Evolutionary conservation across 371 early-diverging fungal genomes (phyloP).

Genomic region (Gilbertella persicaria): DNA sequence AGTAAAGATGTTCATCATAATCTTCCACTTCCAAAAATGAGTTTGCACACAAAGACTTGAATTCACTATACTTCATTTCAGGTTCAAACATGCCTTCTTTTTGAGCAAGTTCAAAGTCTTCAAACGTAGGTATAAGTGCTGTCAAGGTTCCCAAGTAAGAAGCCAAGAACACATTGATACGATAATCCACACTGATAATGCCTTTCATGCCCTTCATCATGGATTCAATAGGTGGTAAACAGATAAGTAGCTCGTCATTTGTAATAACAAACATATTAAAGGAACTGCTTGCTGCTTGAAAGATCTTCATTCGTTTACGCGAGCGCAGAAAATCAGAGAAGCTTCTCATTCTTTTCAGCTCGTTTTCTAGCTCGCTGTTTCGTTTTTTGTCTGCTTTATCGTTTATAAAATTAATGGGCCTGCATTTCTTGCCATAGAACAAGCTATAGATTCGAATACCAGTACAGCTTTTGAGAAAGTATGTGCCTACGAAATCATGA

Average conservation of each 20-base stretch:
- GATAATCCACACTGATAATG: constrained; percentile 2
- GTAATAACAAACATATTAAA: constrained; percentile 4
- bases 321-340: constrained; percentile 2
- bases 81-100: constrained; percentile 7
- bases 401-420: background rate
- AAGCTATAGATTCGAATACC: background rate
- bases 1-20: constrained; percentile 2
- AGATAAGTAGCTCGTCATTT: background rate
- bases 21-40: constrained; percentile 2
- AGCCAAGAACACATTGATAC: constrained; percentile 5
- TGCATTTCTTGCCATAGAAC: constrained; percentile 4
- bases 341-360: constrained; percentile 6
- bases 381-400: background rate
- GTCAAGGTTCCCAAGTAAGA: constrained; percentile 1
- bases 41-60: background rate
- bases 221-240: constrained; percentile 5
- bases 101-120: constrained; percentile 6
- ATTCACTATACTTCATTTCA: background rate
- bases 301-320: constrained; percentile 2
- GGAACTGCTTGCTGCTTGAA: constrained; percentile 6
- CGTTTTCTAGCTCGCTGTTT: background rate
- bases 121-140: constrained; percentile 5
- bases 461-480: background rate
- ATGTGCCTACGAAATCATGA: background rate
- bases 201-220: constrained; percentile 5